Evolutionary conservation across 441 rosid genomes (phyloP), one percentile per base, ranked within the genome.

Genomic region (Omphalea diandra): DNA sequence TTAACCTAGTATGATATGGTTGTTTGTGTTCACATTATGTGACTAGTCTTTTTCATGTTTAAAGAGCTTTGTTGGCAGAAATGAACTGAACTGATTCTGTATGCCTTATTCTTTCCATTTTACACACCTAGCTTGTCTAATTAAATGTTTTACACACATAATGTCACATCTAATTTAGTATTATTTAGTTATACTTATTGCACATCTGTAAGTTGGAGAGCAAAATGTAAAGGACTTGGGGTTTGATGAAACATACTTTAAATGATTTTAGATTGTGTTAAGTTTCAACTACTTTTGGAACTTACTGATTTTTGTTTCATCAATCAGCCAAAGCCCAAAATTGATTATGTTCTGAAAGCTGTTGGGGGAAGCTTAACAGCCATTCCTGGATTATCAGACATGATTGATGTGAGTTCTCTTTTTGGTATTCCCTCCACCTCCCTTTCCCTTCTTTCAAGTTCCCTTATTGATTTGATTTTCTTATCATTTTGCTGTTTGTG

Each of bases 321-420:
- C 14, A 76, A 77, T 61, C 96, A 95, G 97, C 99, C 99, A 67
- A 82, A 90, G 87, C 99, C 98, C 0, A 90, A 81, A 81, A 95
- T 95, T 41, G 97, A 93, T 59, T 93, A 95, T 71, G 85, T 91
- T 73, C 82, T 95, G 79, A 95, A 95, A 79, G 99, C 97, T 71
- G 89, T 95, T 3, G 99, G 98, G 75, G 99, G 98, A 83, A 93
- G 99, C 92, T 79, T 95, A 68, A 87, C 98, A 35, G 98, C 96
- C 46, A 80, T 95, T 78, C 99, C 98, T 29, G 97, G 98, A 79
- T 64, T 93, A 63, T 89, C 99, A 56, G 97, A 95, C 82, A 90
- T 89, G 96, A 89, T 95, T 57, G 98, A 93, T 75, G 99, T 89
- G 78, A 89, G 93, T 83, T 76, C 55, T 72, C 12, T 1, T 69